phyloP scores from a whole-genome alignment of 1,139 yeast species.

The Yamadazyma atlantica region DNA sequence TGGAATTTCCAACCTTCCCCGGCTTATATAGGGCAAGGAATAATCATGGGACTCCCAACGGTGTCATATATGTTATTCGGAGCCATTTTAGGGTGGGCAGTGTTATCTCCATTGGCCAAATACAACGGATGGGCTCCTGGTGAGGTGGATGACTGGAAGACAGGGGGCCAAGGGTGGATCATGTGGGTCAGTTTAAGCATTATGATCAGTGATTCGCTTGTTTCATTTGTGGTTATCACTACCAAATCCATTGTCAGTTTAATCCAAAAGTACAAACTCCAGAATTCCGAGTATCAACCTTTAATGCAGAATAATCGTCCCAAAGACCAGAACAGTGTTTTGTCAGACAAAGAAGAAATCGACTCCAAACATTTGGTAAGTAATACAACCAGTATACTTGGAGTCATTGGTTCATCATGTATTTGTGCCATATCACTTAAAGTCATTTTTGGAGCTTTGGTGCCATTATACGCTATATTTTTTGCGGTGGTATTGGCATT shows the following conservation, averaged over 20 bases:
- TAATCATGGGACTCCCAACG: constrained; percentile 94
- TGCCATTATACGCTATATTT: constrained; percentile 70
- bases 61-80: constrained; percentile 91
- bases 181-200: constrained; percentile 91
- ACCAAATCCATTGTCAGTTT: constrained; percentile 34
- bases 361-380: constrained; percentile 50
- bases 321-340: neutral
- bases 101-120: constrained; percentile 79
- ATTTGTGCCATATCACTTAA: constrained; percentile 66
- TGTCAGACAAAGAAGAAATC: constrained; percentile 11
- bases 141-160: constrained; percentile 85
- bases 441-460: constrained; percentile 63
- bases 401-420: constrained; percentile 63
- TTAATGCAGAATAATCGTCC: constrained; percentile 2
- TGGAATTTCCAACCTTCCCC: constrained; percentile 97
- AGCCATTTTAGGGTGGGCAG: constrained; percentile 86
- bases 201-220: constrained; percentile 90
- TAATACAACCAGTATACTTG: constrained; percentile 50
- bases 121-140: constrained; percentile 85
- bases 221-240: constrained; percentile 71
- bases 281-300: constrained; percentile 6
- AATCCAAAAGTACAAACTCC: neutral
- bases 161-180: constrained; percentile 97
- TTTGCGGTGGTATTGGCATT: constrained; percentile 75
- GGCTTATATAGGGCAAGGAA: constrained; percentile 96